phyloP scores from a whole-genome alignment of 2,329 filamentous ascomycete species.

The Alternaria sp. region DNA sequence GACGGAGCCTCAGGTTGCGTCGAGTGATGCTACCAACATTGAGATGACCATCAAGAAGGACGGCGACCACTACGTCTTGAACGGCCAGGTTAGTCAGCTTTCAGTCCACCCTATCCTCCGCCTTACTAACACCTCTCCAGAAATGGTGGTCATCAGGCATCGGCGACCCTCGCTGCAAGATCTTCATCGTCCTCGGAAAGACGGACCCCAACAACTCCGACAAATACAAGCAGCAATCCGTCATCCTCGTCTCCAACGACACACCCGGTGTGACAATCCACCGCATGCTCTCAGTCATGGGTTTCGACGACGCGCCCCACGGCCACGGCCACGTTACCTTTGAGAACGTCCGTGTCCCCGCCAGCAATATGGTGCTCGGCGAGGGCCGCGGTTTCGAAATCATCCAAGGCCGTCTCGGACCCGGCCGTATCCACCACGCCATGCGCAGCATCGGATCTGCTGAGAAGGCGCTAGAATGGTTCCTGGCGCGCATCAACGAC shows the following conservation, averaged over 20 bases:
- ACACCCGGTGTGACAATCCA: slow-evolving; percentile 90
- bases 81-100: slow-evolving; percentile 71
- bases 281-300: slow-evolving; percentile 92
- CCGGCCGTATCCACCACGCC: slow-evolving; percentile 95
- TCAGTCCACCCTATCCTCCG: too few species aligned
- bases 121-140: slow-evolving; percentile 65
- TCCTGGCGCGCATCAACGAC: slow-evolving; percentile 95
- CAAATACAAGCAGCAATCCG: slow-evolving; percentile 89
- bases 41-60: slow-evolving; percentile 82
- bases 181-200: slow-evolving; percentile 99
- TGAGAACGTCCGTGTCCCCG: slow-evolving; percentile 87
- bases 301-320: slow-evolving; percentile 97
- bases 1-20: slow-evolving; percentile 90
- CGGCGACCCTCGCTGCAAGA: slow-evolving; percentile 87
- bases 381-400: slow-evolving; percentile 97
- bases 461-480: slow-evolving; percentile 91
- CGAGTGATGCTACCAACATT: slow-evolving; percentile 93
- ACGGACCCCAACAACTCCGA: slow-evolving; percentile 78
- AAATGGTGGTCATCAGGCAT: slow-evolving; percentile 99
- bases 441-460: slow-evolving; percentile 95
- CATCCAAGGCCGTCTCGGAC: slow-evolving; percentile 94
- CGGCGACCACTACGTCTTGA: slow-evolving; percentile 88
- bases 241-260: slow-evolving; percentile 84
- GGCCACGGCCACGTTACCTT: slow-evolving; percentile 95
- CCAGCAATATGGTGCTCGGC: slow-evolving; percentile 84